Conservation (phyloP, 2,329 filamentous ascomycete species). For the Ophiocordyceps camponoti-saundersi region DNA sequence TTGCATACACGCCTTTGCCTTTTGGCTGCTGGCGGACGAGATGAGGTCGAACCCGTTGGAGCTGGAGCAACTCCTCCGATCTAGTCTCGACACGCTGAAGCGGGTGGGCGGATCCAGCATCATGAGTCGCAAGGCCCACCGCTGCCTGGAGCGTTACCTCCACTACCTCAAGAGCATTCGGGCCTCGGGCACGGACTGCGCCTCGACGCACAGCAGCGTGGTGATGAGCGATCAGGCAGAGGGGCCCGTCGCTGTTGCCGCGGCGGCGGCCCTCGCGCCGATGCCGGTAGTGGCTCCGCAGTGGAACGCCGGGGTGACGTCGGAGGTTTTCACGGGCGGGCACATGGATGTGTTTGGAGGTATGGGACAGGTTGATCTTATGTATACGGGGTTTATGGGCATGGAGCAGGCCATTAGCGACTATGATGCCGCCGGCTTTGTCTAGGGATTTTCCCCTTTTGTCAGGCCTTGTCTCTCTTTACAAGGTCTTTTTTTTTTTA, state of each 20-base stretch:
- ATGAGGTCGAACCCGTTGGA: conserved; percentile 2
- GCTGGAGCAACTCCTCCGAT: conserved; percentile 4
- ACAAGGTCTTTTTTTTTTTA: too few relatives aligned
- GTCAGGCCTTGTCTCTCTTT: too few relatives aligned
- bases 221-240: not conserved
- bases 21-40: conserved; percentile 9
- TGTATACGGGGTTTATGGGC: conserved; percentile 2
- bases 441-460: not conserved
- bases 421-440: conserved; percentile 7
- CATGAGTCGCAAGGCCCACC: conserved; percentile 8
- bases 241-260: not conserved
- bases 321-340: not conserved
- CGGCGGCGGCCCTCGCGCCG: not conserved
- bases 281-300: not conserved
- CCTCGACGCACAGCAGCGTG: not conserved
- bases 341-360: conserved; percentile 2
- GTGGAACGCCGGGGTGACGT: not conserved
- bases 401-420: conserved; percentile 5
- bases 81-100: conserved; percentile 5
- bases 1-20: conserved; percentile 11
- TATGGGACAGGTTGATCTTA: conserved; percentile 2
- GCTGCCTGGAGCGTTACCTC: conserved; percentile 7
- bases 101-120: conserved; percentile 7
- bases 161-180: conserved; percentile 4
- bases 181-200: not conserved